Evolutionary conservation across 2,329 filamentous ascomycete genomes (phyloP).

Genomic region (Cordyceps javanica): DNA sequence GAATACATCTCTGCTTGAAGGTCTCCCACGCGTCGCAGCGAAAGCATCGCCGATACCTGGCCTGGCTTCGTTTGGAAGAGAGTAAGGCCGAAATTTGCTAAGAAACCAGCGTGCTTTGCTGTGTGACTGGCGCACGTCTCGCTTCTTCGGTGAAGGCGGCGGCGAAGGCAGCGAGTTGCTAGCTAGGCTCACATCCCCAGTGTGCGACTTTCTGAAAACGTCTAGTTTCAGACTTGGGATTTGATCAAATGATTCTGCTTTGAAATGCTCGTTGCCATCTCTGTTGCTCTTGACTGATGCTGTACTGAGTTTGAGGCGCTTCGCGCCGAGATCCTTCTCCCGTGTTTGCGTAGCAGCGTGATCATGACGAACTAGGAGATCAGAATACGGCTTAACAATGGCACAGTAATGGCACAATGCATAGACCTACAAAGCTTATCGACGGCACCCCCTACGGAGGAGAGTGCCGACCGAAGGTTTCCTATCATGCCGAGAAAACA

Average conservation of each 20-base stretch:
- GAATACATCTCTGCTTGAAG: not conserved
- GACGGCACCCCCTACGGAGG: slow-evolving; percentile 1
- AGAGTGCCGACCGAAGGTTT: slow-evolving; percentile 7
- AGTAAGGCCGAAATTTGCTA: not conserved
- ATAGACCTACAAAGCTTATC: not conserved
- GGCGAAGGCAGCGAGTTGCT: not conserved
- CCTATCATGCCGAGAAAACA: slow-evolving; percentile 6
- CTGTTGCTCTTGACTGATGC: not conserved
- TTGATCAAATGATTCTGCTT: not conserved
- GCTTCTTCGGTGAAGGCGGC: not conserved
- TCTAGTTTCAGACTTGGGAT: not conserved
- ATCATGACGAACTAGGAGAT: slow-evolving; percentile 6
- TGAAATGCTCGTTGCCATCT: not conserved
- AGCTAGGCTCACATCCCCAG: not conserved
- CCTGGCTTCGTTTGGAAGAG: not conserved
- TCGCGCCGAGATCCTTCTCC: not conserved
- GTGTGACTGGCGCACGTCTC: not conserved
- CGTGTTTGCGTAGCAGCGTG: not conserved
- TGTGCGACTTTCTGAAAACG: not conserved
- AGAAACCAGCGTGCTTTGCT: slow-evolving; percentile 1
- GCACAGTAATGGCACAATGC: too few relatives aligned
- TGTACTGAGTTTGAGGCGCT: slow-evolving; percentile 6
- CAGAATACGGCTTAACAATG: not conserved
- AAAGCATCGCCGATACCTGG: not conserved
- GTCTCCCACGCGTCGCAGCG: not conserved